phyloP scores from a whole-genome alignment of 768 basidiomycete species.

The Lentinula detonsa region DNA sequence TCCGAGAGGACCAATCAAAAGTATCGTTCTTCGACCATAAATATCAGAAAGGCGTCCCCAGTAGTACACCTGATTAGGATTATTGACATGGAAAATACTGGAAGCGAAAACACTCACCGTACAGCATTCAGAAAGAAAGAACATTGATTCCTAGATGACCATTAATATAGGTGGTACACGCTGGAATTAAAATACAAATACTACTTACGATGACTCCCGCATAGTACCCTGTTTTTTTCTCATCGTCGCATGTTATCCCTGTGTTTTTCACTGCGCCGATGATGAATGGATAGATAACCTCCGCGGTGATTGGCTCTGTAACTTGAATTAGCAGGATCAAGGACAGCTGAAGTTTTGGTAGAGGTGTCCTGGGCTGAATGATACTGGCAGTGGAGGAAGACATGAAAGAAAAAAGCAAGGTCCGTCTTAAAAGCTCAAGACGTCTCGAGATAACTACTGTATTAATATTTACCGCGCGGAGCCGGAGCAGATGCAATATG shows the following conservation, averaged over 20 bases:
- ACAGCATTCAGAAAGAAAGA: constrained; percentile 21
- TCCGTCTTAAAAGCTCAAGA: no score
- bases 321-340: constrained; percentile 29
- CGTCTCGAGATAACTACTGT: no score
- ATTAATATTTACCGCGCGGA: no score
- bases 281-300: constrained; percentile 20
- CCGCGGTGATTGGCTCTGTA: constrained; percentile 24
- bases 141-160: constrained; percentile 20
- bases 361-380: constrained; percentile 17
- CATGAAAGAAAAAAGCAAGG: not conserved
- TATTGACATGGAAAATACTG: not conserved
- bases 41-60: constrained; percentile 25
- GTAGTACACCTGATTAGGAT: constrained; percentile 10
- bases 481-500: no score
- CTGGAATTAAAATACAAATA: not conserved
- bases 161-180: no score
- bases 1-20: constrained; percentile 24
- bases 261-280: constrained; percentile 7
- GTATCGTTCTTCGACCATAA: constrained; percentile 21
- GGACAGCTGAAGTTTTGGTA: constrained; percentile 32
- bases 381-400: not conserved
- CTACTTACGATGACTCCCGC: constrained; percentile 15
- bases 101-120: not conserved
- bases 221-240: constrained; percentile 15
- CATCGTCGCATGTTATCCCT: constrained; percentile 13